Evolutionary conservation across 2,329 filamentous ascomycete genomes (phyloP).

Genomic region (Penicillium sp.): DNA sequence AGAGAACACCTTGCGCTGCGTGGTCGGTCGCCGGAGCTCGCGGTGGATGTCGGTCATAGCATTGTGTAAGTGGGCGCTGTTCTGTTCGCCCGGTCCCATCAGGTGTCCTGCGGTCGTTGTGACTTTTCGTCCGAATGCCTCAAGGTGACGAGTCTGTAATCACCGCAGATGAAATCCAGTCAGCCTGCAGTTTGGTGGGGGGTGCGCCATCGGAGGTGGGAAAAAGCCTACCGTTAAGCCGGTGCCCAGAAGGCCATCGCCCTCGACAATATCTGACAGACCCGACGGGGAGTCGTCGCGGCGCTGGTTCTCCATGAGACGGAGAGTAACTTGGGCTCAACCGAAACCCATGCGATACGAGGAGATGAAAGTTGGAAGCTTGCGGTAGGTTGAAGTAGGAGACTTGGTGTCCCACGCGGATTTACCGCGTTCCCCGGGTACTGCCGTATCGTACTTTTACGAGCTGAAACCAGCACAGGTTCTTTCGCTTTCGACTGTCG

Average conservation of each 20-base stretch:
- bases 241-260: conserved; percentile 49
- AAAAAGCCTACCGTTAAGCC: conserved; percentile 47
- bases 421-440: conserved; percentile 34
- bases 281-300: conserved; percentile 49
- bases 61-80: conserved; percentile 71
- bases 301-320: conserved; percentile 46
- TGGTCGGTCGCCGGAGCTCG: conserved; percentile 76
- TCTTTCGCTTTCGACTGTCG: background rate
- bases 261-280: conserved; percentile 43
- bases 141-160: conserved; percentile 75
- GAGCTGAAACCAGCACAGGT: conserved; percentile 8
- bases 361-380: conserved; percentile 13
- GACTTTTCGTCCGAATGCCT: conserved; percentile 92
- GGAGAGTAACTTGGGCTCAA: conserved; percentile 20
- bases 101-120: conserved; percentile 89
- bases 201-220: conserved; percentile 10
- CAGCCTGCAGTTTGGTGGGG: conserved; percentile 8
- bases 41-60: conserved; percentile 88
- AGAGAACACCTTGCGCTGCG: conserved; percentile 88
- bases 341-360: conserved; percentile 30
- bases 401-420: conserved; percentile 32
- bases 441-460: conserved; percentile 28
- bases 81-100: conserved; percentile 65
- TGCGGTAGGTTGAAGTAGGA: conserved; percentile 17
- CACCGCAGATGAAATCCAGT: conserved; percentile 11